Evolutionary conservation across 2,329 filamentous ascomycete genomes (phyloP), one percentile per base, ranked within the genome.

Genomic region (Talaromyces sp.): DNA sequence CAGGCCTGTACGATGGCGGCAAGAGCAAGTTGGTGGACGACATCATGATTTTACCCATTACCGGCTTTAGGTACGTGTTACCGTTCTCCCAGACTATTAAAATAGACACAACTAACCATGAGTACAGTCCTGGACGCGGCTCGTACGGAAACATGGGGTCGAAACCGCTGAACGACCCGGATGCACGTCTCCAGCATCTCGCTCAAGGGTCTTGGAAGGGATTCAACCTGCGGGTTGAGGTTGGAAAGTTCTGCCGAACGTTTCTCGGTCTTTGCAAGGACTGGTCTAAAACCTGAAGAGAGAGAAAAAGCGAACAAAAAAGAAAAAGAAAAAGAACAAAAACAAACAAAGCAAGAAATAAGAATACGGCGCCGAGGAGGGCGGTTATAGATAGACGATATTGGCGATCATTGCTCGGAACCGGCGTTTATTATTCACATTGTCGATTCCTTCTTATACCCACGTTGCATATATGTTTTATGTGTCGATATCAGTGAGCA

Each of bases 11-110:
- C 13, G 72, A 74, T 57, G 69, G 65, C 2, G 72, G 72, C 0
- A 59, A 33, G 32, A 71, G 67, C 51, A 74, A 73, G 51, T 47
- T 69, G 8, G 68, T 72, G 1, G 70, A 68, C 5, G 72, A 73
- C 59, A 69, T 72, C 10, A 55, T 74, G 47, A 66, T 74, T n/a
- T 64, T 74, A 4, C 71, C 72, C 0, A 74, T 74, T 47, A 73
- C 72, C 1, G 72, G 69, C 3, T 74, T 74, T 55, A 73, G 70
- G 71, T 73, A 66, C 42, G 62, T 51, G n/a, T 13, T n/a, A 30
- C 25, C 22, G 15, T 8, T 17, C 1, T 4, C 36, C 27, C 30
- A 22, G 13, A 22, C 32, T 27, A 53, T 44, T 60, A 17, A 11
- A 15, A 4, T 36, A 11, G 19, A 32, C 5, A 9, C 39, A 22